These are phyloP conservation scores for Polytolypa hystricis DNA, from an alignment of 2,329 filamentous ascomycete genomes.

Conservation along the genomic window DNA sequence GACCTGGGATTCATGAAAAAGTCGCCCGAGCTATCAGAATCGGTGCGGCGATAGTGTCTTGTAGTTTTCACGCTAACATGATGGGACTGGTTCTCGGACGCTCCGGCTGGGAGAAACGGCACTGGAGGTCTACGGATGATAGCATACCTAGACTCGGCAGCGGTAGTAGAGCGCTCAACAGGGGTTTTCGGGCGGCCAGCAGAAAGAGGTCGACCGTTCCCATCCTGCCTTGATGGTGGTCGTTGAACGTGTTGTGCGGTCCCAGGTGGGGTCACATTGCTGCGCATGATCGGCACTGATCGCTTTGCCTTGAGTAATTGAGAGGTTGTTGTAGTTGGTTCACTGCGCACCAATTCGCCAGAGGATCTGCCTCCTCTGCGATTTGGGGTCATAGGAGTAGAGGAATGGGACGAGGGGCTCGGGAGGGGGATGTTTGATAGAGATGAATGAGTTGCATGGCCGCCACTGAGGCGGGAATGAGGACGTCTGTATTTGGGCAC, in stretches of 20 bases:
- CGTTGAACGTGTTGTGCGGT: constrained; percentile 24
- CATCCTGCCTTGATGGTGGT: constrained; percentile 29
- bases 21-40: constrained; percentile 59
- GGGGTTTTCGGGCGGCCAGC: constrained; percentile 57
- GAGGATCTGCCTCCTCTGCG: constrained; percentile 39
- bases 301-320: constrained; percentile 49
- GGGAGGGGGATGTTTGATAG: constrained; percentile 53
- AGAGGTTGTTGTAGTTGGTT: constrained; percentile 42
- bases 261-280: constrained; percentile 26
- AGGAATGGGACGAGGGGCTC: constrained; percentile 46
- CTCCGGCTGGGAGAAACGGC: constrained; percentile 71
- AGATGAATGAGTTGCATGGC: constrained; percentile 58
- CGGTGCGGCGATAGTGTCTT: constrained; percentile 65
- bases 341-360: constrained; percentile 27
- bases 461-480: constrained; percentile 51
- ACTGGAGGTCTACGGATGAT: constrained; percentile 48
- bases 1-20: constrained; percentile 34
- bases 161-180: constrained; percentile 44
- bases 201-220: constrained; percentile 19
- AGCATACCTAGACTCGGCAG: constrained; percentile 25
- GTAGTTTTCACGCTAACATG: constrained; percentile 62
- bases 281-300: constrained; percentile 47
- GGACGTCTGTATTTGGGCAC: constrained; percentile 52
- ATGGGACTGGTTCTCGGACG: constrained; percentile 62
- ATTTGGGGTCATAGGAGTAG: constrained; percentile 49